Evolutionary conservation across 1,284 basidiomycete genomes (phyloP).

Genomic region (Fomitopsis pinicola): DNA sequence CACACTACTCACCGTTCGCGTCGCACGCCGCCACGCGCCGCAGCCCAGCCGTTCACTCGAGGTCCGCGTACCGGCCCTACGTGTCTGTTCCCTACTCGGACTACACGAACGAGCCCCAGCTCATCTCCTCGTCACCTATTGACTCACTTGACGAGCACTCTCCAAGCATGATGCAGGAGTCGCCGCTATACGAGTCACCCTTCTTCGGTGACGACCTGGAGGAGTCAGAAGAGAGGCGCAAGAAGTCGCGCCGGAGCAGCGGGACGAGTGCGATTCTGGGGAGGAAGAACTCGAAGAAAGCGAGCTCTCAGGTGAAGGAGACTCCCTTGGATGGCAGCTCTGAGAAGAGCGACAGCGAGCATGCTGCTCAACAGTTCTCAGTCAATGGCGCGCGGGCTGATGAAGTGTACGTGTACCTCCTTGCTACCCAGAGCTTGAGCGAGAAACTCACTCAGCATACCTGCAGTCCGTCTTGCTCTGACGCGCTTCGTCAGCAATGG

Average conservation of each 20-base stretch:
- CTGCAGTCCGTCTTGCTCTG: conserved; percentile 48
- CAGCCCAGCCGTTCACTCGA: conserved; percentile 14
- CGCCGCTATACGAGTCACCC: conserved; percentile 20
- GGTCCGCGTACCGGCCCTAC: conserved; percentile 12
- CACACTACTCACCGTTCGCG: conserved; percentile 22
- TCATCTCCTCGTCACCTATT: conserved; percentile 19
- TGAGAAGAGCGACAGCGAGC: conserved; percentile 12
- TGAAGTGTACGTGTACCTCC: conserved; percentile 26
- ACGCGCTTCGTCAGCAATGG: conserved; percentile 37
- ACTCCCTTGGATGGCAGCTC: conserved; percentile 4
- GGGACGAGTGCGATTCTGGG: conserved; percentile 1
- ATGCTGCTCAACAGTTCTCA: conserved; percentile 12
- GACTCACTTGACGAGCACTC: conserved; percentile 22
- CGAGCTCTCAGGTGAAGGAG: conserved; percentile 5
- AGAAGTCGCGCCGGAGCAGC: conserved; percentile 10
- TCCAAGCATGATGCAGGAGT: conserved; percentile 13
- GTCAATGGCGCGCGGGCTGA: conserved; percentile 16
- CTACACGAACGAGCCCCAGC: conserved; percentile 18
- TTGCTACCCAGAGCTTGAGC: neutral
- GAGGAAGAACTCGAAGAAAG: conserved; percentile 12
- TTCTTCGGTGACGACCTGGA: conserved; percentile 17
- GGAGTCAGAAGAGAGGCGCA: conserved; percentile 13
- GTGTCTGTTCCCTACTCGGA: conserved; percentile 15
- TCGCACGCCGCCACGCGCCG: conserved; percentile 17
- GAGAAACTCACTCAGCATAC: conserved; percentile 2